Conservation (phyloP, 1,284 basidiomycete species). For the Tremellales sp. region DNA sequence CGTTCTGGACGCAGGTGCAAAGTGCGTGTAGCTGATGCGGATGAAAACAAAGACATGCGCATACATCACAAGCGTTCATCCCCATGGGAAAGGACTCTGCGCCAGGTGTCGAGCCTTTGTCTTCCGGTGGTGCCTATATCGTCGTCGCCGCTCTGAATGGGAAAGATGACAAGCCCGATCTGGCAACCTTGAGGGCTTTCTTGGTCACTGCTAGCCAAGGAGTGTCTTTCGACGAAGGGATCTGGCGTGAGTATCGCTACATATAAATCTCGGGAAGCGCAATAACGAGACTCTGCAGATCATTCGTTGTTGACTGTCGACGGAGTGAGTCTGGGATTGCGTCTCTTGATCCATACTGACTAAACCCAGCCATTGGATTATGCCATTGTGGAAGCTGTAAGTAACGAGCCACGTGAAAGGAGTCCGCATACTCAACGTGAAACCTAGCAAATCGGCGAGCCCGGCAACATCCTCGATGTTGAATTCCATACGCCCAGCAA, state of each 20-base stretch:
- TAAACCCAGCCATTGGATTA: conserved; percentile 68
- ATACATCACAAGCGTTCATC: conserved; percentile 71
- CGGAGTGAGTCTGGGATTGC: conserved; percentile 52
- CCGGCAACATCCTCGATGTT: conserved; percentile 66
- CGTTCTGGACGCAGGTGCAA: not conserved
- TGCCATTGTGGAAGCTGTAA: conserved; percentile 67
- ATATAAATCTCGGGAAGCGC: not conserved
- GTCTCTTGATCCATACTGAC: conserved; percentile 19
- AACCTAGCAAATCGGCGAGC: conserved; percentile 59
- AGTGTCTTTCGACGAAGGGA: conserved; percentile 70
- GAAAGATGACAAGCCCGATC: conserved; percentile 67
- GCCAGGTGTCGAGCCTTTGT: conserved; percentile 50
- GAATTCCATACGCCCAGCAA: conserved; percentile 51
- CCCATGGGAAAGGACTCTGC: conserved; percentile 65
- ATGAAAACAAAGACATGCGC: conserved; percentile 24
- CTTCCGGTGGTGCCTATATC: conserved; percentile 61
- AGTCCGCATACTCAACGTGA: not conserved
- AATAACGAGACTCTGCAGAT: conserved; percentile 52
- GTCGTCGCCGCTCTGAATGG: conserved; percentile 77
- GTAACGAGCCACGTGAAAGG: no score
- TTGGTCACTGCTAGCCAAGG: conserved; percentile 73
- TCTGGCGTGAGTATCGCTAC: conserved; percentile 71
- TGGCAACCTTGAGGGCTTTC: conserved; percentile 72
- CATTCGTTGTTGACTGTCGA: conserved; percentile 78
- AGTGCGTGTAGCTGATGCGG: not conserved